A percentile compares a stretch with the other conserved stretches of the same genome.
Evolutionary conservation across 768 basidiomycete species (phyloP).

Genomic region (Lentinula detonsa): DNA sequence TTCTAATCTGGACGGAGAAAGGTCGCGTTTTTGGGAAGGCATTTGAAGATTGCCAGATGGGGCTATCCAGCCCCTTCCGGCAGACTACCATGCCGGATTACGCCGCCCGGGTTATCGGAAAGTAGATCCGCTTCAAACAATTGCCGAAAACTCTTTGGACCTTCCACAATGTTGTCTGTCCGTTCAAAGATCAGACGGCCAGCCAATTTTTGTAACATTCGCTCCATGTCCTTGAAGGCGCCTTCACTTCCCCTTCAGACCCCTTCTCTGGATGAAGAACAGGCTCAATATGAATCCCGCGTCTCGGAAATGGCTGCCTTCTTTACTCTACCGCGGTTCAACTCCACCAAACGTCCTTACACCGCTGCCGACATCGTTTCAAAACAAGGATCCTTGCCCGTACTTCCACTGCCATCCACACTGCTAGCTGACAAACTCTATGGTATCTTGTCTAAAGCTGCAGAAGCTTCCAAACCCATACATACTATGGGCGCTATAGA

Average conservation of each 20-base stretch:
- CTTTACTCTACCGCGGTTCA: conserved; percentile 73
- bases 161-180: conserved; percentile 22
- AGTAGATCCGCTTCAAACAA: neutral
- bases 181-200: conserved; percentile 19
- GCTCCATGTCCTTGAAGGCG: conserved; percentile 30
- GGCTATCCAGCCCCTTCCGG: neutral
- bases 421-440: conserved; percentile 87
- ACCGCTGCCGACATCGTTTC: conserved; percentile 72
- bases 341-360: conserved; percentile 72
- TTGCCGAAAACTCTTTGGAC: too few relatives aligned
- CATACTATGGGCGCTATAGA: conserved; percentile 94
- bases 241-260: conserved; percentile 47
- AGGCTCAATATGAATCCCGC: conserved; percentile 51
- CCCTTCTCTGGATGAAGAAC: conserved; percentile 53
- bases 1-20: neutral
- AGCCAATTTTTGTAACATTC: conserved; percentile 18
- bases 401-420: conserved; percentile 68
- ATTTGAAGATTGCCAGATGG: neutral
- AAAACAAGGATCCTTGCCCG: conserved; percentile 85
- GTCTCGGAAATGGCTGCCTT: conserved; percentile 63
- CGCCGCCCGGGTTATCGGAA: neutral
- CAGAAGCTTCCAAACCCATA: conserved; percentile 60
- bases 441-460: conserved; percentile 54
- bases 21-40: neutral
- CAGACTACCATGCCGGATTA: neutral